These are phyloP conservation scores for Panicum virgatum DNA, from an alignment of 202 grass and related monocot species.

Conservation along the genomic window DNA sequence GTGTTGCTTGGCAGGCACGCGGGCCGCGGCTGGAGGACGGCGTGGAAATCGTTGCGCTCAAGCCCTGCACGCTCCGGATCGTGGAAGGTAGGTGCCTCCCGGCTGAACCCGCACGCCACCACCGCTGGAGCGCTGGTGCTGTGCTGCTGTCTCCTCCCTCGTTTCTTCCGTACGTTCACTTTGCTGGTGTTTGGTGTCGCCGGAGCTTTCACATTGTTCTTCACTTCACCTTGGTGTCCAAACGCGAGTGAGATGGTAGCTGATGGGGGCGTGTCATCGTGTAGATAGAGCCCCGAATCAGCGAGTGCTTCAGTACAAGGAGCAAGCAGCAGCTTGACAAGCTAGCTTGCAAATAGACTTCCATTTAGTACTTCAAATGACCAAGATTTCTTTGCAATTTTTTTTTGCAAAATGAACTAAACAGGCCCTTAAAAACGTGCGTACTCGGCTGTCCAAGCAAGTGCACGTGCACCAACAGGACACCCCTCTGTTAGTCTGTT, in stretches of 20 bases:
- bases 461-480: neutral
- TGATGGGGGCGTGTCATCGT: neutral
- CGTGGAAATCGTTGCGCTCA: slow-evolving; percentile 80
- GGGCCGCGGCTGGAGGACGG: slow-evolving; percentile 68
- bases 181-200: neutral
- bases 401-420: no score
- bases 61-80: slow-evolving; percentile 69
- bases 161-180: neutral
- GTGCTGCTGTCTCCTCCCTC: neutral
- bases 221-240: neutral
- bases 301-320: neutral
- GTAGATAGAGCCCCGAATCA: neutral
- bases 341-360: no score
- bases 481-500: neutral
- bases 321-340: neutral
- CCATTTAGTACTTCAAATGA: no score
- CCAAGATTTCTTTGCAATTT: no score
- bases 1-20: slow-evolving; percentile 55
- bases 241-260: slow-evolving; percentile 4
- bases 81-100: slow-evolving; percentile 68
- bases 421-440: neutral
- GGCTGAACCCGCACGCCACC: slow-evolving; percentile 5
- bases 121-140: no score
- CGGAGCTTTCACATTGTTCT: slow-evolving; percentile 18
- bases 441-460: neutral